phyloP scores from a whole-genome alignment of 495 filamentous ascomycete genomes.

The Stereocaulon alpinum region DNA sequence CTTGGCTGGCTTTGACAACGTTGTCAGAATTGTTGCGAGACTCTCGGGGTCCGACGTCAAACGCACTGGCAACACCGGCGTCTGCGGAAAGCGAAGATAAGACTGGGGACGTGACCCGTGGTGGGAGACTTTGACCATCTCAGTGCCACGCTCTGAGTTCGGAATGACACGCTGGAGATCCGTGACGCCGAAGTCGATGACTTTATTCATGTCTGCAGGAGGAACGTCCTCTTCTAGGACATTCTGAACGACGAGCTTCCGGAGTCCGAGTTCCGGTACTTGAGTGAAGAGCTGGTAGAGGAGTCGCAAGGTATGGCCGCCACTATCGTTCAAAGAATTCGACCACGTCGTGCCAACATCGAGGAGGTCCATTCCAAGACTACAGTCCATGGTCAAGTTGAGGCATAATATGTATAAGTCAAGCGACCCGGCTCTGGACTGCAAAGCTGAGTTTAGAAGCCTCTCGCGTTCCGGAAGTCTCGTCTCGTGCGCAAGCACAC shows the following conservation, averaged over 20 bases:
- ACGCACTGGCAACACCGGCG: background rate
- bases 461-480: background rate
- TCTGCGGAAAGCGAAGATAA: background rate
- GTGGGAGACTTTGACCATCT: background rate
- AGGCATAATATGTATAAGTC: background rate
- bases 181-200: background rate
- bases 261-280: background rate
- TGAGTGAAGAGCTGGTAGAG: constrained; percentile 10
- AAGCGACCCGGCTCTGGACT: constrained; percentile 8
- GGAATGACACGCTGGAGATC: background rate
- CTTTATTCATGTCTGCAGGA: background rate
- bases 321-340: background rate
- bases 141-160: background rate
- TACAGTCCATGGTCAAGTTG: background rate
- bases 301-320: background rate
- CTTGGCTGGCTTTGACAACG: background rate
- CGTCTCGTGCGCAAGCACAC: background rate
- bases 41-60: background rate
- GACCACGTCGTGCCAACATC: background rate
- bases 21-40: background rate
- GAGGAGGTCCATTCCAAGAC: constrained; percentile 7
- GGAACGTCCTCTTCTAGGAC: background rate
- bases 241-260: constrained; percentile 1
- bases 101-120: background rate
- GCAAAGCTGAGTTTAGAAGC: constrained; percentile 3